Percentiles rank a stretch among this genome's conserved stretches.
These are phyloP conservation scores for Chenopodium berlandieri DNA, from an alignment of 148 eudicot species.

Conservation along the genomic window DNA sequence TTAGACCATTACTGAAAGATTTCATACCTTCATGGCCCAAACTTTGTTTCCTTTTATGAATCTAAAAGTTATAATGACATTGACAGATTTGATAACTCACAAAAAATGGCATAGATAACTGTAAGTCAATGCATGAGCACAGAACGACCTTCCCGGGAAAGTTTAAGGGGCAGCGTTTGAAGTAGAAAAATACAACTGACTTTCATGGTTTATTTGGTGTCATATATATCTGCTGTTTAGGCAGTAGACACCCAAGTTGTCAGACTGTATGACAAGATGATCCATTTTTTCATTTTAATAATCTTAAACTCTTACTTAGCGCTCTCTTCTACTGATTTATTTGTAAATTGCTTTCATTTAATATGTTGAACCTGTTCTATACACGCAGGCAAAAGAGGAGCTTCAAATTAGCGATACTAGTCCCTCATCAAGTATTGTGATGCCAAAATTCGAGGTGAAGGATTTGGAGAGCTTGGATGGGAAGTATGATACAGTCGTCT, in stretches of 20 bases:
- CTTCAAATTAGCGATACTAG: constrained; percentile 41
- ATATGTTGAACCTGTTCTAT: background rate
- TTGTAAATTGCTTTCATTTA: background rate
- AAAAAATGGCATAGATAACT: too few relatives aligned
- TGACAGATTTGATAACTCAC: too few relatives aligned
- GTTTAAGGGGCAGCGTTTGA: too few relatives aligned
- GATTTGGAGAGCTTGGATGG: constrained; percentile 91
- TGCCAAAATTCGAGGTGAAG: constrained; percentile 91
- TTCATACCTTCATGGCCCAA: too few relatives aligned
- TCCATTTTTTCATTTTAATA: background rate
- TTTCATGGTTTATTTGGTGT: background rate
- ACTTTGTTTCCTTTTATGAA: too few relatives aligned
- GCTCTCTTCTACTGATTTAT: background rate
- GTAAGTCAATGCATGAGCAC: too few relatives aligned
- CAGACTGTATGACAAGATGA: background rate
- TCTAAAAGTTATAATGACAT: too few relatives aligned
- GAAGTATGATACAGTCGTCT: constrained; percentile 84
- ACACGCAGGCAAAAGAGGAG: constrained; percentile 69
- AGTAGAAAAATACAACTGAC: too few relatives aligned
- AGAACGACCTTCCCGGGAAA: too few relatives aligned
- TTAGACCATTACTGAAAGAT: too few relatives aligned
- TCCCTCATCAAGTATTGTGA: constrained; percentile 33
- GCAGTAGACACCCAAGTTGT: background rate
- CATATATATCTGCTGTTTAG: background rate
- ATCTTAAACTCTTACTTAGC: background rate